Percentiles rank a stretch among this genome's conserved stretches.
These are phyloP conservation scores for Aspergillus cristatus DNA, from an alignment of 495 filamentous ascomycete species.

Conservation along the genomic window DNA sequence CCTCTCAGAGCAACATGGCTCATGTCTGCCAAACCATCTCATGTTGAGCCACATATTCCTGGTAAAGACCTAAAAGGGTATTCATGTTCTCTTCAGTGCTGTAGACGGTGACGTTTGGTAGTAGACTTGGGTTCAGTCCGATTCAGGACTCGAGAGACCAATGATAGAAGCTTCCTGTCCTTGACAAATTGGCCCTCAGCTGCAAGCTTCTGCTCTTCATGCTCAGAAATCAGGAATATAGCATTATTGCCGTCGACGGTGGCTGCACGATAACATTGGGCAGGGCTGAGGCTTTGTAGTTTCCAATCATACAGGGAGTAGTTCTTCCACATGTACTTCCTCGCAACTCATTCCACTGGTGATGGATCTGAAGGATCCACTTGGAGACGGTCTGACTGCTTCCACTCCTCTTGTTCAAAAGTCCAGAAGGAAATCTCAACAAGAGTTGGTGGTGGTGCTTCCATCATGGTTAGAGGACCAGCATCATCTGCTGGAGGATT, in stretches of 20 bases:
- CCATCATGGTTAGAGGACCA: too few species aligned
- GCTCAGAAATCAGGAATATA: constrained; percentile 16
- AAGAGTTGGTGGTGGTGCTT: too few species aligned
- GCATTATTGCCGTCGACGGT: constrained; percentile 12
- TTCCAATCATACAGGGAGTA: constrained; percentile 13
- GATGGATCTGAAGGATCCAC: constrained; percentile 10
- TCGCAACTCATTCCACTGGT: constrained; percentile 8
- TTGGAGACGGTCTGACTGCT: constrained; percentile 6
- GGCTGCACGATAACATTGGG: constrained; percentile 10
- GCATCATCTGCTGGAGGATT: too few species aligned
- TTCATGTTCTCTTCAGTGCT: constrained; percentile 3
- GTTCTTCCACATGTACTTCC: constrained; percentile 13
- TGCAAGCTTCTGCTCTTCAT: constrained; percentile 8
- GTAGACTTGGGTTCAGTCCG: constrained; percentile 2
- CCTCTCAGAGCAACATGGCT: neutral
- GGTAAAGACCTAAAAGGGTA: constrained; percentile 4
- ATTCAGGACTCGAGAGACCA: constrained; percentile 1
- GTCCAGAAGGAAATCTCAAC: constrained; percentile 4
- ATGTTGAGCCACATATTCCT: constrained; percentile 3
- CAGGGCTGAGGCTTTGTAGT: constrained; percentile 9
- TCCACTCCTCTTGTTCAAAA: constrained; percentile 12
- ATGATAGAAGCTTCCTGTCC: constrained; percentile 10
- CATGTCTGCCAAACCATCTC: constrained; percentile 4
- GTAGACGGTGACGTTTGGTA: constrained; percentile 3
- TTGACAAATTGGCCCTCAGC: constrained; percentile 10